Conservation (phyloP, 345 rosid species). For the Brassica napus region DNA sequence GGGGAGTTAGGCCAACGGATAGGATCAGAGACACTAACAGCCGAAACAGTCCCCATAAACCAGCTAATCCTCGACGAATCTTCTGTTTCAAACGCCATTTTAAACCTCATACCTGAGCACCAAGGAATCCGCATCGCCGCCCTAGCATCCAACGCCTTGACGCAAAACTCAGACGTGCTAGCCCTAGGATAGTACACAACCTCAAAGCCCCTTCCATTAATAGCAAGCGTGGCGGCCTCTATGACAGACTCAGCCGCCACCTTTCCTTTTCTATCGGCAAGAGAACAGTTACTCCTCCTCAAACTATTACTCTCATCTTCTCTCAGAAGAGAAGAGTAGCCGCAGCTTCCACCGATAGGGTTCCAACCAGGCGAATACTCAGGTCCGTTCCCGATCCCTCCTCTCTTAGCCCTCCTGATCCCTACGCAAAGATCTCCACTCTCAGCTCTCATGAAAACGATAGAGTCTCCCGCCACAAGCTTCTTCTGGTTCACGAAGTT, state of each 20-base stretch:
- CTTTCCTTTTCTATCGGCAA: conserved; percentile 50
- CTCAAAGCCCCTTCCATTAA: conserved; percentile 68
- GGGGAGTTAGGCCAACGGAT: conserved; percentile 90
- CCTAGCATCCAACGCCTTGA: conserved; percentile 62
- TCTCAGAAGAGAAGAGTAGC: conserved; percentile 49
- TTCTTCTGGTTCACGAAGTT: conserved; percentile 97
- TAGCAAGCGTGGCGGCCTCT: conserved; percentile 71
- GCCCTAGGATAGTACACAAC: conserved; percentile 85
- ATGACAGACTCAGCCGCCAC: conserved; percentile 65
- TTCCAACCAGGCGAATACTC: conserved; percentile 77
- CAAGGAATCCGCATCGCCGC: conserved; percentile 77
- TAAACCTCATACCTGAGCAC: conserved; percentile 92
- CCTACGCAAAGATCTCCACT: conserved; percentile 95
- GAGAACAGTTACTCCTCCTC: conserved; percentile 44
- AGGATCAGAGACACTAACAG: conserved; percentile 74
- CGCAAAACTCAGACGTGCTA: conserved; percentile 82
- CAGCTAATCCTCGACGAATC: conserved; percentile 93
- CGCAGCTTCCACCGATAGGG: conserved; percentile 51
- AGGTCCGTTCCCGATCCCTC: conserved; percentile 71
- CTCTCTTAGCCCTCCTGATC: conserved; percentile 85
- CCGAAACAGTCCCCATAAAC: conserved; percentile 92
- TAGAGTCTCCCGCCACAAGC: conserved; percentile 94
- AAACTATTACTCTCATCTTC: conserved; percentile 56
- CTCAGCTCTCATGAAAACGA: conserved; percentile 80
- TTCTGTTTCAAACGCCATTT: conserved; percentile 95